Conservation (phyloP, 768 basidiomycete species). For the Coprinopsis sp. region DNA sequence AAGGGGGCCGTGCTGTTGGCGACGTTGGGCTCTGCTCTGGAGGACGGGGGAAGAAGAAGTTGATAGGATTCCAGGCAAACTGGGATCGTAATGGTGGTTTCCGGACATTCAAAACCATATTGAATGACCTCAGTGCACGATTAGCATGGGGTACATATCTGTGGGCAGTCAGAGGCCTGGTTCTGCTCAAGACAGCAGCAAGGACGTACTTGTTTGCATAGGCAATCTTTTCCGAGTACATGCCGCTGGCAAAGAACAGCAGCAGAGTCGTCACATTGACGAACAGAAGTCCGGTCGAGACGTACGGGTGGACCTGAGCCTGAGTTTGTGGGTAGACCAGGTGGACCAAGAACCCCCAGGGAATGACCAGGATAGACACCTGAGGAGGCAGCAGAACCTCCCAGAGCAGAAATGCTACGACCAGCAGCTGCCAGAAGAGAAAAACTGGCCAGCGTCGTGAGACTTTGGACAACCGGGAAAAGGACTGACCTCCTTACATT, state of each 20-base stretch:
- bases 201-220: slow-evolving; percentile 87
- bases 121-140: slow-evolving; percentile 83
- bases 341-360: slow-evolving; percentile 50
- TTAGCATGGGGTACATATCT: slow-evolving; percentile 98
- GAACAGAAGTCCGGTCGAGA: slow-evolving; percentile 75
- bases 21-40: slow-evolving; percentile 17
- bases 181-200: neutral
- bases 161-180: slow-evolving; percentile 6
- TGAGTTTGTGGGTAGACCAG: slow-evolving; percentile 37
- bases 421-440: slow-evolving; percentile 59
- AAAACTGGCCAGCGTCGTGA: slow-evolving; percentile 50
- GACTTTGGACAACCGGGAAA: slow-evolving; percentile 15
- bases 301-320: slow-evolving; percentile 62
- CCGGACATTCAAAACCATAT: slow-evolving; percentile 96
- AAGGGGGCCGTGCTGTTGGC: slow-evolving; percentile 28
- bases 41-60: slow-evolving; percentile 54
- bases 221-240: slow-evolving; percentile 93
- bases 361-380: slow-evolving; percentile 60
- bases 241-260: slow-evolving; percentile 94
- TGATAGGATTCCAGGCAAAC: slow-evolving; percentile 48
- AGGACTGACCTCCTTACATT: slow-evolving; percentile 43
- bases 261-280: slow-evolving; percentile 87
- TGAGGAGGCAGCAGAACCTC: slow-evolving; percentile 67
- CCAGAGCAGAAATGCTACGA: slow-evolving; percentile 66
- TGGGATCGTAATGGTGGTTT: slow-evolving; percentile 67